Evolutionary conservation across 371 early-diverging fungal genomes (phyloP).

Genomic region (Lichtheimia ramosa): DNA sequence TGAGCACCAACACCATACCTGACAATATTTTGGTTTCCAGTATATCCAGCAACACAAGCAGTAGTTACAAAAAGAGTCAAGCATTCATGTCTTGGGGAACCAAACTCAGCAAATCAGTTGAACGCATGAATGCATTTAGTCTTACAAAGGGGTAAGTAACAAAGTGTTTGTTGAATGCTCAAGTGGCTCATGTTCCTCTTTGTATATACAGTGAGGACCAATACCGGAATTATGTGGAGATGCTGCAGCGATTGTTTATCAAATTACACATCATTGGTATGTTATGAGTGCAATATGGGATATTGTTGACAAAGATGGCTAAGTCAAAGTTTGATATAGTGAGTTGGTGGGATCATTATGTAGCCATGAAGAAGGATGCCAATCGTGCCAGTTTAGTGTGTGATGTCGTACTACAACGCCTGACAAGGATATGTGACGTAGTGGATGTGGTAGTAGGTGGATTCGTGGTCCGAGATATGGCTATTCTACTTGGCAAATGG

Average conservation of each 20-base stretch:
- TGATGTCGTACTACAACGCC: constrained; percentile 29
- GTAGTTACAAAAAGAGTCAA: constrained; percentile 4
- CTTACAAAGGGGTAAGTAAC: constrained; percentile 38
- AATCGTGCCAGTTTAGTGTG: constrained; percentile 24
- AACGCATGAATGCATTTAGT: constrained; percentile 54
- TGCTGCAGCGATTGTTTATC: constrained; percentile 33
- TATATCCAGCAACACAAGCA: neutral
- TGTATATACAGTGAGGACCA: constrained; percentile 36
- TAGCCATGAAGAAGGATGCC: constrained; percentile 17
- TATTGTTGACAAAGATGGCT: neutral
- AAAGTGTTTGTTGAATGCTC: too few relatives aligned
- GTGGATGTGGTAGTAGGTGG: constrained; percentile 43
- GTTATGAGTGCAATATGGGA: neutral
- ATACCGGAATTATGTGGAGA: constrained; percentile 44
- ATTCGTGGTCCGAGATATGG: constrained; percentile 46
- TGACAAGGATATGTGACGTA: constrained; percentile 35
- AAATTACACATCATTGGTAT: constrained; percentile 41
- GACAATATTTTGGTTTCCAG: neutral
- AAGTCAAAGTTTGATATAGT: constrained; percentile 17
- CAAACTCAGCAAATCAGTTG: constrained; percentile 51
- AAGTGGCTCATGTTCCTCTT: neutral
- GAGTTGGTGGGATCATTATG: constrained; percentile 38
- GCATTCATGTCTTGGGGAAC: constrained; percentile 40
- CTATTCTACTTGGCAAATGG: constrained; percentile 51
- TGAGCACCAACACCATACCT: neutral